phyloP scores from a whole-genome alignment of 108 stramenopile species.

The Pseudonitzschia delicatissima region DNA sequence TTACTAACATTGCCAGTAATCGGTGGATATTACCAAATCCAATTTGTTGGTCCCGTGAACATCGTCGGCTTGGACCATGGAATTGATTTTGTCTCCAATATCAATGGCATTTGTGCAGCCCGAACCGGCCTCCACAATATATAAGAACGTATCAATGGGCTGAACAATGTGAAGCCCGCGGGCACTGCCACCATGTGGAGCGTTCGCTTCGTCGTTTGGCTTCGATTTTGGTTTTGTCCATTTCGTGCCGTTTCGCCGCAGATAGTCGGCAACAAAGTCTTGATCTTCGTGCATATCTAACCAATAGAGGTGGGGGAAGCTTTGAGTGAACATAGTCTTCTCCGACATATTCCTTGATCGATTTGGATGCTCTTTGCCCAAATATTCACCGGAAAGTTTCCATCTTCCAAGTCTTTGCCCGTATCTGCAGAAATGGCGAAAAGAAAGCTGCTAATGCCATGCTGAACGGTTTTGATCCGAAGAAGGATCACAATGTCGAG shows the following conservation, averaged over 20 bases:
- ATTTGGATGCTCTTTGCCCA: slow-evolving; percentile 20
- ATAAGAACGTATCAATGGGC: slow-evolving; percentile 52
- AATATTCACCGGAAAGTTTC: slow-evolving; percentile 56
- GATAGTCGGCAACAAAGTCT: slow-evolving; percentile 46
- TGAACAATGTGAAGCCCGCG: slow-evolving; percentile 74
- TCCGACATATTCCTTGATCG: slow-evolving; percentile 6
- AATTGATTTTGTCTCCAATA: slow-evolving; percentile 59
- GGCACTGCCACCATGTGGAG: slow-evolving; percentile 60
- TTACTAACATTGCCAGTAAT: slow-evolving; percentile 68
- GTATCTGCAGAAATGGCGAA: slow-evolving; percentile 68
- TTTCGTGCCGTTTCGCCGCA: slow-evolving; percentile 38
- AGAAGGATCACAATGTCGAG: slow-evolving; percentile 60
- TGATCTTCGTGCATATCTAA: slow-evolving; percentile 76
- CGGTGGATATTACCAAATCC: slow-evolving; percentile 74
- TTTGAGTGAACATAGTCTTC: slow-evolving; percentile 31
- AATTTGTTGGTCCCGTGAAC: slow-evolving; percentile 73
- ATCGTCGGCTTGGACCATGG: slow-evolving; percentile 84
- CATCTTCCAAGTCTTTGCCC: slow-evolving; percentile 42
- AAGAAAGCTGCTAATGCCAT: slow-evolving; percentile 24
- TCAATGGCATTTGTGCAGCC: slow-evolving; percentile 69
- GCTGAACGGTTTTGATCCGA: slow-evolving; percentile 23
- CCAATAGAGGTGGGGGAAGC: slow-evolving; percentile 56
- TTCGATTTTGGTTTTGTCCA: slow-evolving; percentile 30
- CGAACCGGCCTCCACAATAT: slow-evolving; percentile 74
- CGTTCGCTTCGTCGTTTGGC: background rate